Percentiles rank a stretch among this genome's conserved stretches.
Conservation (phyloP, 1,139 yeast genomes). For the Suhomyces choctaworum region DNA sequence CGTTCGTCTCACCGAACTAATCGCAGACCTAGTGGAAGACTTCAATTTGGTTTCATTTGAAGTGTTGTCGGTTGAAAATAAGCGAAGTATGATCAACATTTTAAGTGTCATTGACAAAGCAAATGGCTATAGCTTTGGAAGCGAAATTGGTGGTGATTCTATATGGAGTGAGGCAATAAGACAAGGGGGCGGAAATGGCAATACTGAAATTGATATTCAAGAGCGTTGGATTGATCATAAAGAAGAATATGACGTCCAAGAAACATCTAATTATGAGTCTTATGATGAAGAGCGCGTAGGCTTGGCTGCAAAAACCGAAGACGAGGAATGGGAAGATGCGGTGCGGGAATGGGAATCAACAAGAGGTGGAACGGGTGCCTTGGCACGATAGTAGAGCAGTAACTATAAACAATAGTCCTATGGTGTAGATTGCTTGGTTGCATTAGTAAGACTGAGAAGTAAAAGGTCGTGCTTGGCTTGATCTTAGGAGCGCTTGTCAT, state of each 20-base stretch:
- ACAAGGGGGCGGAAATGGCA: slow-evolving; percentile 60
- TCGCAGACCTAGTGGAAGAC: slow-evolving; percentile 83
- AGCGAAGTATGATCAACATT: slow-evolving; percentile 83
- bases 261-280: slow-evolving; percentile 47
- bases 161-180: slow-evolving; percentile 95
- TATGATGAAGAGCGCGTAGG: slow-evolving; percentile 30
- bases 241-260: slow-evolving; percentile 66
- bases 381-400: no score
- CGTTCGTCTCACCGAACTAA: slow-evolving; percentile 69
- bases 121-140: slow-evolving; percentile 91
- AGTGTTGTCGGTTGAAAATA: slow-evolving; percentile 88
- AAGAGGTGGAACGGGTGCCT: slow-evolving; percentile 16
- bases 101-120: slow-evolving; percentile 82
- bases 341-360: slow-evolving; percentile 61
- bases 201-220: slow-evolving; percentile 68
- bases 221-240: slow-evolving; percentile 95
- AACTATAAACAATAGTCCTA: no score
- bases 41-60: slow-evolving; percentile 86
- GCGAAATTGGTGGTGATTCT: slow-evolving; percentile 93
- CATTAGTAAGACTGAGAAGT: no score
- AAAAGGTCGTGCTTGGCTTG: neutral
- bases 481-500: no score
- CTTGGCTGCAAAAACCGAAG: slow-evolving; percentile 43
- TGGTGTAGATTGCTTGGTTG: no score
- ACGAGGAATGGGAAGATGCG: slow-evolving; percentile 72